phyloP scores from a whole-genome alignment of 371 early-diverging fungal genomes.

The Entomophthora muscae region DNA sequence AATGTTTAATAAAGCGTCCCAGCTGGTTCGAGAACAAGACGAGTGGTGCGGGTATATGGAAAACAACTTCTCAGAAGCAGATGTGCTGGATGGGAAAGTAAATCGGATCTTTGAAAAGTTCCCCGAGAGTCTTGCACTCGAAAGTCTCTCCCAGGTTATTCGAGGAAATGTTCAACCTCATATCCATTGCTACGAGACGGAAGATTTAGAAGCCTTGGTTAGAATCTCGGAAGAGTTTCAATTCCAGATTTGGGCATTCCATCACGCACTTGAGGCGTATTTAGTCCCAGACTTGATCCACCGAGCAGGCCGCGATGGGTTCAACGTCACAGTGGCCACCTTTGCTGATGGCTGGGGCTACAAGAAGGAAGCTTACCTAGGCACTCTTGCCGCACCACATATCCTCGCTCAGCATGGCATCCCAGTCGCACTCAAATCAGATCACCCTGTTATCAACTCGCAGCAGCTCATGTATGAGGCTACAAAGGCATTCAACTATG shows the following conservation, averaged over 20 bases:
- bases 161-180: slow-evolving; percentile 52
- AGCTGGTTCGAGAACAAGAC: slow-evolving; percentile 33
- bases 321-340: slow-evolving; percentile 43
- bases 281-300: slow-evolving; percentile 42
- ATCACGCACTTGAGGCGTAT: slow-evolving; percentile 67
- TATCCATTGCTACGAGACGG: slow-evolving; percentile 52
- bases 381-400: slow-evolving; percentile 39
- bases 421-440: slow-evolving; percentile 59
- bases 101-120: slow-evolving; percentile 22
- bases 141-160: slow-evolving; percentile 41
- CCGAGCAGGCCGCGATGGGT: slow-evolving; percentile 24
- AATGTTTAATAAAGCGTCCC: slow-evolving; percentile 32
- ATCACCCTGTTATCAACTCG: slow-evolving; percentile 64
- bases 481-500: slow-evolving; percentile 59
- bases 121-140: slow-evolving; percentile 41
- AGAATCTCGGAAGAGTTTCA: slow-evolving; percentile 53
- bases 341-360: slow-evolving; percentile 56
- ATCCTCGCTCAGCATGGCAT: slow-evolving; percentile 50
- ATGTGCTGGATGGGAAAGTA: slow-evolving; percentile 13
- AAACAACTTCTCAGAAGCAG: slow-evolving; percentile 19
- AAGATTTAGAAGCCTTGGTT: slow-evolving; percentile 54
- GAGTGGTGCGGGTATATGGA: slow-evolving; percentile 45
- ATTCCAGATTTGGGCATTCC: slow-evolving; percentile 56
- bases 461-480: slow-evolving; percentile 58
- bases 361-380: slow-evolving; percentile 58